Percentiles rank a stretch among this genome's conserved stretches.
These are phyloP conservation scores for Trichoderma simmonsii DNA, from an alignment of 2,329 filamentous ascomycete genomes.

Conservation along the genomic window DNA sequence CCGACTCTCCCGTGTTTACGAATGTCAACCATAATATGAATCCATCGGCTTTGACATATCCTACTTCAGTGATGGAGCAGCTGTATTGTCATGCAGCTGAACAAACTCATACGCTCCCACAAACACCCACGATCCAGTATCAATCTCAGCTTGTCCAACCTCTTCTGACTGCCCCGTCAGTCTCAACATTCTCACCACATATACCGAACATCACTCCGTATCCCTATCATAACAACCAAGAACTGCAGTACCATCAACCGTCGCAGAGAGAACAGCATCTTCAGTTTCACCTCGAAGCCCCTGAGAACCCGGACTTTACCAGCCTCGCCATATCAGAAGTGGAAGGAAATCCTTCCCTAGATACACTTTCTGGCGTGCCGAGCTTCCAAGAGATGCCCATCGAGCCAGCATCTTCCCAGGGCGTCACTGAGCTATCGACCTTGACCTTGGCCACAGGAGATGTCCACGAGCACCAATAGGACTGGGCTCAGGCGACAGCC, in stretches of 20 bases:
- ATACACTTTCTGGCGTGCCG: background rate
- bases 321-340: background rate
- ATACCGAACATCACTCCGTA: background rate
- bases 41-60: background rate
- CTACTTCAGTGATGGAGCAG: background rate
- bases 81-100: background rate
- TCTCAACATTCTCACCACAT: background rate
- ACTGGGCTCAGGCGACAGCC: background rate
- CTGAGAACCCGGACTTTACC: background rate
- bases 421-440: background rate
- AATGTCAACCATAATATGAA: background rate
- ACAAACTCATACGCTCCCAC: background rate
- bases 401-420: background rate
- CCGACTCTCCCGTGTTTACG: background rate
- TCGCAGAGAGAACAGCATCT: background rate
- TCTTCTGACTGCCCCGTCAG: background rate
- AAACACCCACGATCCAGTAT: background rate
- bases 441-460: background rate
- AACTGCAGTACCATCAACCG: background rate
- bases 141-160: background rate
- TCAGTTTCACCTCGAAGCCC: background rate
- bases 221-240: background rate
- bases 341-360: background rate
- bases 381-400: constrained; percentile 6
- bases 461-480: background rate